phyloP scores from a whole-genome alignment of 345 rosid species.

The Cardamine resedifolia region DNA sequence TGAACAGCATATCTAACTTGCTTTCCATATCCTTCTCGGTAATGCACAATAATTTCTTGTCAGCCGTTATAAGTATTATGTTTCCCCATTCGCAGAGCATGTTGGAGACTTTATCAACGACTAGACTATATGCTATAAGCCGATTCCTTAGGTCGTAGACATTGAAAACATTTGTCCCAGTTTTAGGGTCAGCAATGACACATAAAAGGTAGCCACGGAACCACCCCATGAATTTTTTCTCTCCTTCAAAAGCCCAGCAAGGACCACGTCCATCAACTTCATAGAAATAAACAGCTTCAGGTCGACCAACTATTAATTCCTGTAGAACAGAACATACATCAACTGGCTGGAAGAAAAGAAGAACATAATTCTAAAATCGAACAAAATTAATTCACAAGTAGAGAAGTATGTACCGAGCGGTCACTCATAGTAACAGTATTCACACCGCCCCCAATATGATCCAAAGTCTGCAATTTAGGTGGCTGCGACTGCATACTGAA shows the following conservation, averaged over 20 bases:
- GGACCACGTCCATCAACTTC: constrained; percentile 99
- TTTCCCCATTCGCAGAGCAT: constrained; percentile 99
- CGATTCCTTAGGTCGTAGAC: constrained; percentile 90
- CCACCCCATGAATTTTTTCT: constrained; percentile 92
- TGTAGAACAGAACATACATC: constrained; percentile 38
- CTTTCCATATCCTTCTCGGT: constrained; percentile 99
- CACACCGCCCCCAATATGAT: constrained; percentile 74
- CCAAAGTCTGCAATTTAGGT: constrained; percentile 68
- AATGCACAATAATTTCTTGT: constrained; percentile 73
- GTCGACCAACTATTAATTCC: constrained; percentile 92
- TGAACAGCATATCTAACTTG: constrained; percentile 96
- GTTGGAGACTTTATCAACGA: constrained; percentile 81
- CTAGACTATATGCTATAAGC: constrained; percentile 82
- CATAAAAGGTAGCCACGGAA: constrained; percentile 92
- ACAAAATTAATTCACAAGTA: not conserved
- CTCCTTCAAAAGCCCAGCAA: constrained; percentile 99
- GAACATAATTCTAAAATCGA: not conserved
- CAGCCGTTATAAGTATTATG: constrained; percentile 68
- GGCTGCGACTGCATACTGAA: constrained; percentile 81
- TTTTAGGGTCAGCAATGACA: constrained; percentile 88
- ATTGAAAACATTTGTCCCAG: constrained; percentile 66
- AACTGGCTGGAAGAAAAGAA: constrained; percentile 3
- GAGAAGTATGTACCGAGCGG: constrained; percentile 55
- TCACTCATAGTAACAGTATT: constrained; percentile 91
- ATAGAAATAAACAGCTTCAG: constrained; percentile 94